Conservation (phyloP, 805 yeast species). For the Metschnikowia borealis region DNA sequence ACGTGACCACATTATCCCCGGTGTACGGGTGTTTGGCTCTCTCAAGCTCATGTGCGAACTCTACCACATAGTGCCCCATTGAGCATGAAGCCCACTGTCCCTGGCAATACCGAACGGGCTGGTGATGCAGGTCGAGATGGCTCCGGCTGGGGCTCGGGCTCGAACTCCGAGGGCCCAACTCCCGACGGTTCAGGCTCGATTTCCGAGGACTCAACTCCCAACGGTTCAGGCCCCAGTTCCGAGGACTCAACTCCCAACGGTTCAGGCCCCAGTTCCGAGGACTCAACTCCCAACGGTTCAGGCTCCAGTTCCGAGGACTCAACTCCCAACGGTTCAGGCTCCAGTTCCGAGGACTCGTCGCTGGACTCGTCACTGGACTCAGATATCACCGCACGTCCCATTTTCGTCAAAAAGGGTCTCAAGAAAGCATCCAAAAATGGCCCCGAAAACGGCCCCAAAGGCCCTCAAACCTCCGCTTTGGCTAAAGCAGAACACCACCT, state of each 20-base stretch:
- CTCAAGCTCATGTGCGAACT: no score
- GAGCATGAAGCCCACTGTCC: no score
- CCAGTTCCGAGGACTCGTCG: background rate
- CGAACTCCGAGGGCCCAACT: no score
- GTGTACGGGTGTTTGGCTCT: no score
- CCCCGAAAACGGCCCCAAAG: background rate
- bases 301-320: background rate
- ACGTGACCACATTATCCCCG: no score
- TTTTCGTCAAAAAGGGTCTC: constrained; percentile 9
- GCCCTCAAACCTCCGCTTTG: background rate
- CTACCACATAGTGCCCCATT: no score
- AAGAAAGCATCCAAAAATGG: background rate
- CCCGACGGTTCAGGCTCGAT: no score
- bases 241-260: background rate
- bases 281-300: background rate
- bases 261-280: background rate
- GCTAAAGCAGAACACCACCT: constrained; percentile 15
- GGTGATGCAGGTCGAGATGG: no score
- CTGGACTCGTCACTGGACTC: constrained; percentile 3
- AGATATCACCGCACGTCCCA: constrained; percentile 8
- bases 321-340: background rate
- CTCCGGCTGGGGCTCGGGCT: no score
- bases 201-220: no score
- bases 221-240: no score
- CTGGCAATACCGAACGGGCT: no score